Conservation (phyloP, 345 rosid genomes). For the Leavenworthia alabamica region DNA sequence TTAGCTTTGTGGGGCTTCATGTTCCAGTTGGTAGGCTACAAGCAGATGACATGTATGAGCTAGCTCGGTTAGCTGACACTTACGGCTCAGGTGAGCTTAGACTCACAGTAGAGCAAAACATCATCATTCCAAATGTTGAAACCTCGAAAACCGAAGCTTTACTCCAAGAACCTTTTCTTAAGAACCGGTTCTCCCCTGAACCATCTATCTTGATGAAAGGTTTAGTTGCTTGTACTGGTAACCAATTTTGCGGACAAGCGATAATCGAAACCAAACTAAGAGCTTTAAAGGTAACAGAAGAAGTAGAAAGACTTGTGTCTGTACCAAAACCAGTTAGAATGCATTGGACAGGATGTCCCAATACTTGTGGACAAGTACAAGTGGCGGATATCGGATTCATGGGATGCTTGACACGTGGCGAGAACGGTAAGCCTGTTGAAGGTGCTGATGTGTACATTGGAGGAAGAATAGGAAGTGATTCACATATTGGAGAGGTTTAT, state of each 20-base stretch:
- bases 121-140: slow-evolving; percentile 73
- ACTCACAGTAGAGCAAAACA: slow-evolving; percentile 88
- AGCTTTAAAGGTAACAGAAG: slow-evolving; percentile 78
- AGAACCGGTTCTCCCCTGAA: slow-evolving; percentile 53
- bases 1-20: slow-evolving; percentile 73
- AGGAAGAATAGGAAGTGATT: slow-evolving; percentile 80
- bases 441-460: slow-evolving; percentile 84
- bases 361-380: slow-evolving; percentile 86
- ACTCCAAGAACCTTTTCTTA: slow-evolving; percentile 56
- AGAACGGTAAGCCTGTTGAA: slow-evolving; percentile 60
- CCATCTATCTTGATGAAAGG: slow-evolving; percentile 85
- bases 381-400: slow-evolving; percentile 95
- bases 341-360: slow-evolving; percentile 99
- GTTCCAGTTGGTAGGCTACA: slow-evolving; percentile 84
- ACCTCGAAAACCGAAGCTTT: slow-evolving; percentile 64
- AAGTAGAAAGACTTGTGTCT: slow-evolving; percentile 67
- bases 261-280: slow-evolving; percentile 91
- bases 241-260: slow-evolving; percentile 88
- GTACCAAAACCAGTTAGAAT: slow-evolving; percentile 61
- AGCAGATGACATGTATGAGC: slow-evolving; percentile 90
- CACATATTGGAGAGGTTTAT: slow-evolving; percentile 69
- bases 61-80: slow-evolving; percentile 63
- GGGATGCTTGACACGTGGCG: slow-evolving; percentile 91
- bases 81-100: slow-evolving; percentile 87
- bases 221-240: slow-evolving; percentile 89